A percentile compares a stretch with the other conserved stretches of the same genome.
Conservation (phyloP, 768 basidiomycete species). For the Lentinula detonsa region DNA sequence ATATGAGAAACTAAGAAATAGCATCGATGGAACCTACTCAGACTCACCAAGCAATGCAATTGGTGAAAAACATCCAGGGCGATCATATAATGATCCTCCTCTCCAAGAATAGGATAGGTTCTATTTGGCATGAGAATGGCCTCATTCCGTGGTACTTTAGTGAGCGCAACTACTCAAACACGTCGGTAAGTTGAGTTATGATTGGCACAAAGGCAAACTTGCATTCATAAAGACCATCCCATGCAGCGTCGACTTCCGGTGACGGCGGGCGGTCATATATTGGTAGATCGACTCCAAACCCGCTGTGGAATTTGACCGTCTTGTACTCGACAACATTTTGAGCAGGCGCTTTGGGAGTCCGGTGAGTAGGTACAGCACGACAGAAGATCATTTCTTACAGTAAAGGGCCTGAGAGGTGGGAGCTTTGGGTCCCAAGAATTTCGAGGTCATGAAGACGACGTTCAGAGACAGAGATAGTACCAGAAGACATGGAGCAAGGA, state of each 20-base stretch:
- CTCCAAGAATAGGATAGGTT: conserved; percentile 18
- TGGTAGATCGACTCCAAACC: conserved; percentile 12
- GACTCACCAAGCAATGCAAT: conserved; percentile 18
- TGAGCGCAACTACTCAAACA: conserved; percentile 12
- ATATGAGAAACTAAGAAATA: background rate
- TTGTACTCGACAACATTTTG: conserved; percentile 15
- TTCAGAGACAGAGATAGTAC: background rate
- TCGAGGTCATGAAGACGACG: background rate
- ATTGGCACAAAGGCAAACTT: background rate
- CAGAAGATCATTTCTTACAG: background rate
- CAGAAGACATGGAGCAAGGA: background rate
- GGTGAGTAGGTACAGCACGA: background rate
- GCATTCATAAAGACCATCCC: conserved; percentile 18
- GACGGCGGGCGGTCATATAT: conserved; percentile 17
- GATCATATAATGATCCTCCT: conserved; percentile 17
- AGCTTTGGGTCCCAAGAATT: background rate
- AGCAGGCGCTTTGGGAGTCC: conserved; percentile 13
- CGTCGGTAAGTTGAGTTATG: background rate
- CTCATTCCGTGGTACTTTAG: conserved; percentile 16
- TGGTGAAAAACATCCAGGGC: conserved; percentile 18
- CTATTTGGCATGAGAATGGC: conserved; percentile 16
- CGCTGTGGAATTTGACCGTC: conserved; percentile 17
- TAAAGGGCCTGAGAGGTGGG: background rate
- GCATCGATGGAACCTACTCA: background rate
- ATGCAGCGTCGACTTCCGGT: conserved; percentile 18